phyloP scores from a whole-genome alignment of 352 stramenopile species.

The Globisporangium echinulatum region DNA sequence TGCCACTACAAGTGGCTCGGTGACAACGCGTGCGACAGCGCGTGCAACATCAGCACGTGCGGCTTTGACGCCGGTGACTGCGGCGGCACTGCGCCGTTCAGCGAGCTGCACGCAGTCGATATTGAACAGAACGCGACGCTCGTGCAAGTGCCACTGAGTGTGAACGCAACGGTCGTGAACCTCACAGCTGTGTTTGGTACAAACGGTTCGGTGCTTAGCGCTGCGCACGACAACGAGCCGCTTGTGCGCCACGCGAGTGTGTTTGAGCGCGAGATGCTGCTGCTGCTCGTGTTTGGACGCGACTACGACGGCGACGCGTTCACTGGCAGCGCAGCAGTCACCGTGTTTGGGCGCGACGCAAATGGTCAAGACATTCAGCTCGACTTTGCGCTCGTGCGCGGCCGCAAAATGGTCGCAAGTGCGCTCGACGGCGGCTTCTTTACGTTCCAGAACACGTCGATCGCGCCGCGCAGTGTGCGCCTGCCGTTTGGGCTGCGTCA shows the following conservation, averaged over 20 bases:
- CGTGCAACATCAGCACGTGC: constrained; percentile 79
- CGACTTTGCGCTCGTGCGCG: constrained; percentile 56
- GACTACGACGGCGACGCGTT: constrained; percentile 48
- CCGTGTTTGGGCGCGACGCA: constrained; percentile 34
- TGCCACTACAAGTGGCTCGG: constrained; percentile 82
- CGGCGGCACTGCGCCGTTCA: constrained; percentile 27
- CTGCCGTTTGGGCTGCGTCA: constrained; percentile 65
- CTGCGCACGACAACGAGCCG: constrained; percentile 57
- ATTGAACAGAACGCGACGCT: constrained; percentile 50
- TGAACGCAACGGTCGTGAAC: constrained; percentile 67
- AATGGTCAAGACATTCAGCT: constrained; percentile 28
- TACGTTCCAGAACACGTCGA: constrained; percentile 63
- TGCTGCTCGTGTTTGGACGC: constrained; percentile 76
- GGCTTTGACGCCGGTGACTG: constrained; percentile 85
- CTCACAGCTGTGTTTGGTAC: constrained; percentile 53
- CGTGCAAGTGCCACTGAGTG: constrained; percentile 50
- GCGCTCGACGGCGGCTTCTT: constrained; percentile 31
- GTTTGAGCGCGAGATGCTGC: constrained; percentile 66
- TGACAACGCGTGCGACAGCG: constrained; percentile 67
- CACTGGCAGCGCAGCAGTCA: constrained; percentile 49
- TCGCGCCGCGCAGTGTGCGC: constrained; percentile 46
- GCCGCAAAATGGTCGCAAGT: constrained; percentile 25
- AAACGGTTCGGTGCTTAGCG: constrained; percentile 45
- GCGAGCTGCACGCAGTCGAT: constrained; percentile 38
- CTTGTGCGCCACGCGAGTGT: constrained; percentile 69